Evolutionary conservation across 371 early-diverging fungal genomes (phyloP).

Genomic region (Umbelopsis sp.): DNA sequence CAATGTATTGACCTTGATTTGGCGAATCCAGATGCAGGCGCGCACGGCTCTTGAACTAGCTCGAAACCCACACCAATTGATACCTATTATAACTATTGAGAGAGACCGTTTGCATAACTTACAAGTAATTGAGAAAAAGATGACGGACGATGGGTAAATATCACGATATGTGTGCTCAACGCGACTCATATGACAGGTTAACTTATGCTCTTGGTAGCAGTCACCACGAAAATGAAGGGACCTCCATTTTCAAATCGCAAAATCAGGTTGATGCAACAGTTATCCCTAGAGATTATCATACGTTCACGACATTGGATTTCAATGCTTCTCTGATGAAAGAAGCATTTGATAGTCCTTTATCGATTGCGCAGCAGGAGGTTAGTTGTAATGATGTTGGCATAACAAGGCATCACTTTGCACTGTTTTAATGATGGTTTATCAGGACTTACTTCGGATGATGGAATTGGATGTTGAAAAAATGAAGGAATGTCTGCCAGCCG

Average conservation of each 20-base stretch:
- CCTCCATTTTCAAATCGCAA: background rate
- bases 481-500: constrained; percentile 25
- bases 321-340: background rate
- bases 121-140: background rate
- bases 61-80: constrained; percentile 23
- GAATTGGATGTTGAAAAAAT: constrained; percentile 24
- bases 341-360: constrained; percentile 28
- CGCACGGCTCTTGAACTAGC: constrained; percentile 29
- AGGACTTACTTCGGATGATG: constrained; percentile 16
- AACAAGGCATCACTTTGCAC: background rate
- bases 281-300: background rate
- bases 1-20: background rate
- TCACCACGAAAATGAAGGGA: background rate
- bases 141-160: background rate
- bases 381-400: background rate
- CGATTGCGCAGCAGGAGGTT: constrained; percentile 49
- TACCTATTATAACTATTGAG: constrained; percentile 20
- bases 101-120: constrained; percentile 23
- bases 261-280: background rate
- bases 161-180: background rate
- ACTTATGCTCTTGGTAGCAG: background rate
- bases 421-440: background rate
- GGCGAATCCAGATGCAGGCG: constrained; percentile 27
- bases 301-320: background rate
- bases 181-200: background rate